Base-by-base conservation (phyloP, 306 rosid genomes). In the Vigna angularis region DNA sequence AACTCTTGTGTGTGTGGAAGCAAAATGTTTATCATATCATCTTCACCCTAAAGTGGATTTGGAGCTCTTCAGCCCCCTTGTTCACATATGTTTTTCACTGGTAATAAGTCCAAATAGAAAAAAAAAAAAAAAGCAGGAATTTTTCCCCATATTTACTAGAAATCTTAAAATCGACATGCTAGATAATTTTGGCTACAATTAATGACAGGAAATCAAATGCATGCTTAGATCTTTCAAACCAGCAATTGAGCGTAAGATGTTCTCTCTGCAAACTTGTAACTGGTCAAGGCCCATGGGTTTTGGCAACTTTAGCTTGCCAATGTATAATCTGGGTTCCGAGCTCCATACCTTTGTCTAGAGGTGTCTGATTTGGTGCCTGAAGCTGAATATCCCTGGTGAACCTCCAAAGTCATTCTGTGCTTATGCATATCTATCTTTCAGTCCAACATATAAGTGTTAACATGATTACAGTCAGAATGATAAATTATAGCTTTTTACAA, bases 161-260 rank as follows among this genome's bases (percentile, higher is more conserved):
- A 85, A 73, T 73, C 80, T 65, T 72, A 24, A 73, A 81, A 76
- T 83, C 72, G 73, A 87, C 77, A 63, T 87, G 80, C 79, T 79
- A 70, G 86, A 66, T 92, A 78, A 87, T 84, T 85, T 86, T 89
- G 67, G 73, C 82, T 84, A 70, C 81, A 81, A 87, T 87, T 85
- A 75, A 87, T 92, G 91, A 83, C 97, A 89, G 98, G 96, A 58
- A 83, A 89, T 79, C 88, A 92, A 91, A 85, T 92, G 89, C 89
- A 62, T 86, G 75, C 90, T 92, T 89, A 86, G 86, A 80, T 86
- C 86, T 74, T 85, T 90, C 89, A 86, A 87, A 88, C 85, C 89
- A 79, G 84, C 88, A 82, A 74, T 80, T 79, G 87, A 84, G 88
- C 85, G 65, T 87, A 87, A 86, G 86, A 83, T 87, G 89, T 79